Evolutionary conservation across 345 rosid species (phyloP), one percentile per base, ranked within the genome.

Genomic region (Acer yangbiense): DNA sequence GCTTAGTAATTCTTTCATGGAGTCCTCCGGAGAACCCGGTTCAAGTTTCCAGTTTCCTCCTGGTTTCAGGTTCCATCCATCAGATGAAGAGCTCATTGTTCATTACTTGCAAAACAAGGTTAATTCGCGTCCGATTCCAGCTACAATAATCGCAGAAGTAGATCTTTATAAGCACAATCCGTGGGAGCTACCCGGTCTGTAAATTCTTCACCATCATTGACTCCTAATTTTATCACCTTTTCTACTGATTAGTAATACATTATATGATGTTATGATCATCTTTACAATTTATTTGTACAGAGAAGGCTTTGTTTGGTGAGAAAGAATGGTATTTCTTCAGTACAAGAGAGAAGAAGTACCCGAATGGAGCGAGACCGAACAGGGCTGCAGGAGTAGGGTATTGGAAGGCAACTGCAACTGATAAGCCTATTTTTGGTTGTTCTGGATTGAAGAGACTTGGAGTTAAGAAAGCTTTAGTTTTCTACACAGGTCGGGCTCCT

Each of bases 261-360:
- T 35, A 35, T 35, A 35, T 35, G 39, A 35, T 35, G 39, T 35
- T 3, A 50, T 50, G 55, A 50, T 50, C 55, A 50, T 54, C 57
- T 54, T 54, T 50, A 50, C 13, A 14, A 16, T 46, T 11, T 10
- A 41, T 70, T 18, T 76, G 58, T 79, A 60, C 86, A 93, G 98
- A 86, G 41, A 87, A 89, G 76, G 94, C 98, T 48, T 83, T 86
- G 84, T 93, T 89, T 77, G 93, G 92, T 43, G 91, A 90, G 48
- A 78, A 89, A 27, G 94, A 90, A 76, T 89, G 94, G 94, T 90
- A 81, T 75, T 90, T 90, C 75, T 89, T 92, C 73, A 90, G 89
- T 75, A 92, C 91, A 16, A 78, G 87, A 72, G 83, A 85, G 27
- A 69, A 86, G 62, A 88, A 85, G 66, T 80, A 86, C 75, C 85